Base-by-base conservation (phyloP, 1,284 basidiomycete genomes). In the Coniferiporia sulphurascens region DNA sequence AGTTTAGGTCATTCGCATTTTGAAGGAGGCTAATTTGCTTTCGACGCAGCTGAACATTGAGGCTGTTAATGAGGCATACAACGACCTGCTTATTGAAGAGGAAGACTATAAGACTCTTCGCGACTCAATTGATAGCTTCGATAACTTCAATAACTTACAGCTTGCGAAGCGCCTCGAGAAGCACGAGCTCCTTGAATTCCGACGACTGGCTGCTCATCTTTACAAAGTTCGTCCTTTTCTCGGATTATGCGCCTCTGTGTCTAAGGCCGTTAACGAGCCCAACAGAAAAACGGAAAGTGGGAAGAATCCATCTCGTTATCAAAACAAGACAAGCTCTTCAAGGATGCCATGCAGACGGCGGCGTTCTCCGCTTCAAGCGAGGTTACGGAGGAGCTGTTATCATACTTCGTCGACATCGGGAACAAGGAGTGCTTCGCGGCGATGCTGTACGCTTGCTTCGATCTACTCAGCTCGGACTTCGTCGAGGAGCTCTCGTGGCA, bases 351-450 rank as follows among this genome's bases (percentile, higher is more conserved):
- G 76, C 74, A 95, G 70, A 98, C 96, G 0, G 94, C 95, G 1
- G 88, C 95, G 0, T 78, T 82, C n/a, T 95, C 93, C 6, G 78
- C 71, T 43, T 85, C 83, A 27, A 86, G 82, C 6, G 90, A 95
- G 58, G 91, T 98, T 38, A 91, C 93, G 2, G 95, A 99, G 73
- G 97, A 98, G 61, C 79, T 99, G 15, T 78, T 98, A 19, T 87
- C 86, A 8, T 99, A 95, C 77, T 95, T 95, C 70, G 93, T 98
- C 64, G 91, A 94, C 71, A 97, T 99, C 64, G 97, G 97, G 44
- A 97, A 96, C 82, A 96, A 95, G 77, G 97, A 99, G 73, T 96
- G 93, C 73, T 98, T 97, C 73, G 89, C 94, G 0, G 94, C 93
- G 1, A 81, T 91, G 67, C 82, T 98, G 43, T 98, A 86, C 68